Evolutionary conservation across 73 alveolate species (phyloP).

Genomic region (Tetrahymena elliotti): DNA sequence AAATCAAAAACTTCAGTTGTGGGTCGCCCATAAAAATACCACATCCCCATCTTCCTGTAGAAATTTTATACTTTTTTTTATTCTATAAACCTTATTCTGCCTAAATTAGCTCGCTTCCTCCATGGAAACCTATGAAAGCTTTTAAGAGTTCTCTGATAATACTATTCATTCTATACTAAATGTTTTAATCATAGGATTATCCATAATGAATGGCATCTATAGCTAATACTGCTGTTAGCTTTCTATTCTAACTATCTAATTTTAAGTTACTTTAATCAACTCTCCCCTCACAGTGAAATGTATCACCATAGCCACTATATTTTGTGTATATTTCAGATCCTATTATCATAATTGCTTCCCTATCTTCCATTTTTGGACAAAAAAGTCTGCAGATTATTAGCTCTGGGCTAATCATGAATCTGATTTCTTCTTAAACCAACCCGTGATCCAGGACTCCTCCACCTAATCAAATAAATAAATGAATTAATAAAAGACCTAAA

Average conservation of each 20-base stretch:
- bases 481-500: too few species aligned
- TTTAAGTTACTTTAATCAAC: slow-evolving; percentile 11
- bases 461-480: slow-evolving; percentile 47
- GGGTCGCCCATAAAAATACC: slow-evolving; percentile 62
- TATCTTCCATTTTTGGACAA: slow-evolving; percentile 61
- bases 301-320: slow-evolving; percentile 56
- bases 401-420: slow-evolving; percentile 69
- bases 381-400: slow-evolving; percentile 42
- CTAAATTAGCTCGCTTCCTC: not conserved
- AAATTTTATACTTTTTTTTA: slow-evolving; percentile 1
- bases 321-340: slow-evolving; percentile 60
- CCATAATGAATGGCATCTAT: slow-evolving; percentile 50
- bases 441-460: slow-evolving; percentile 74
- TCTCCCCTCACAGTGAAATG: slow-evolving; percentile 34
- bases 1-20: slow-evolving; percentile 46
- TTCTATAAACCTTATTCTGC: not conserved
- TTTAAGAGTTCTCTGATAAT: slow-evolving; percentile 46
- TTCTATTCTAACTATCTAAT: not conserved
- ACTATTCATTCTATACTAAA: slow-evolving; percentile 3
- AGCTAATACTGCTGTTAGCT: slow-evolving; percentile 42
- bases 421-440: slow-evolving; percentile 71
- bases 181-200: not conserved
- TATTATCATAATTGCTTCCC: slow-evolving; percentile 66
- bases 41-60: slow-evolving; percentile 79
- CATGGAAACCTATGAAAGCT: slow-evolving; percentile 49